phyloP scores from a whole-genome alignment of 2,329 filamentous ascomycete genomes.

The Aspergillus texensis region DNA sequence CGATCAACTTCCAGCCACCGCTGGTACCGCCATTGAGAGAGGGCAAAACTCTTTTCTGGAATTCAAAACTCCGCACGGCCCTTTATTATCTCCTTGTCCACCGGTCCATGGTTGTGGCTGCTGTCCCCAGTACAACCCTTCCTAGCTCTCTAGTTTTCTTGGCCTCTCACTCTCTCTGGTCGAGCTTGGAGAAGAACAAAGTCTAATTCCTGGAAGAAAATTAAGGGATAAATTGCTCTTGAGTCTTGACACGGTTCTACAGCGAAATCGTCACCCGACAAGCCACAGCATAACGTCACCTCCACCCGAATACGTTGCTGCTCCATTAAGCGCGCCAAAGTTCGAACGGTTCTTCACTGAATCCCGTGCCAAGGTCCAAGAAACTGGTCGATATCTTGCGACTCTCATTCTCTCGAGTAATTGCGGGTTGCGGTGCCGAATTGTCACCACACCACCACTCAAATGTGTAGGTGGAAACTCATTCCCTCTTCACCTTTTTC shows the following conservation, averaged over 20 bases:
- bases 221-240: neutral
- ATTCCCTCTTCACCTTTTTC: constrained; percentile 7
- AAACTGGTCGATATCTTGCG: neutral
- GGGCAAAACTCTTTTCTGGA: neutral
- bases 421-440: constrained; percentile 13
- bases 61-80: neutral
- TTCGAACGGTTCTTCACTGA: neutral
- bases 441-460: constrained; percentile 16
- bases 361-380: neutral
- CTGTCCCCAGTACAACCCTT: neutral
- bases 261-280: neutral
- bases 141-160: neutral
- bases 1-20: constrained; percentile 1
- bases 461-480: constrained; percentile 25
- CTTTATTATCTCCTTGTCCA: neutral
- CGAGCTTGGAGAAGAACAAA: neutral
- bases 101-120: neutral
- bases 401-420: neutral
- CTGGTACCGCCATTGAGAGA: neutral
- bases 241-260: too few relatives aligned
- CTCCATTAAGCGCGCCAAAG: neutral
- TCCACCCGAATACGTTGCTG: neutral
- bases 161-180: neutral
- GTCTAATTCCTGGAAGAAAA: neutral
- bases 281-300: neutral